Conservation (phyloP, 805 yeast species). For the Suhomyces sp. region DNA sequence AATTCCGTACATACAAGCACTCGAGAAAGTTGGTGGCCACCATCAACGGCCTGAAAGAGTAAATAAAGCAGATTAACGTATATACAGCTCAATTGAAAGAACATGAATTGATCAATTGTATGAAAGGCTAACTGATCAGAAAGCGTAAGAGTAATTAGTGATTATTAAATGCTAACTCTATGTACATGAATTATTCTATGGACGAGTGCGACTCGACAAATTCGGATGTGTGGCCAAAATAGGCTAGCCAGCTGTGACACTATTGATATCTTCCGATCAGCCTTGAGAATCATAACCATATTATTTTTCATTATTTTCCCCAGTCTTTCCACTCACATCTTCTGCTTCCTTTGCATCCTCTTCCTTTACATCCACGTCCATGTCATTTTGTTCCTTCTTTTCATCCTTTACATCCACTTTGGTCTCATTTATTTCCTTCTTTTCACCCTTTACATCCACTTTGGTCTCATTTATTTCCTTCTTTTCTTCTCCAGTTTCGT, state of each 20-base stretch:
- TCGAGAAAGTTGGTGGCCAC: slow-evolving; percentile 70
- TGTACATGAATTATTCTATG: too few relatives aligned
- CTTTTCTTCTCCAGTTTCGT: slow-evolving; percentile 11
- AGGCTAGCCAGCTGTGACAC: too few relatives aligned
- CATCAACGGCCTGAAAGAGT: slow-evolving; percentile 54
- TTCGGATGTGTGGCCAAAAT: too few relatives aligned
- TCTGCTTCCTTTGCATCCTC: not conserved
- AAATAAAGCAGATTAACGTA: not conserved
- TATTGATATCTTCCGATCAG: too few relatives aligned
- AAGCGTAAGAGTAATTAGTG: too few relatives aligned
- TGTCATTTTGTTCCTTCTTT: not conserved
- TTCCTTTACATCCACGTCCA: not conserved
- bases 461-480: not conserved
- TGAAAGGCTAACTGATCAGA: too few relatives aligned
- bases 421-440: not conserved
- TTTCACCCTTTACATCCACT: not conserved
- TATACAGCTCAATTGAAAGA: not conserved
- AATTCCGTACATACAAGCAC: slow-evolving; percentile 65
- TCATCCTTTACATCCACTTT: not conserved
- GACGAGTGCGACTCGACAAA: too few relatives aligned
- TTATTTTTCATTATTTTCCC: not conserved
- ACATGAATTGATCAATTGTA: not conserved
- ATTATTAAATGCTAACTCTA: too few relatives aligned
- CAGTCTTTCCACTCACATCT: not conserved
- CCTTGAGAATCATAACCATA: too few relatives aligned